phyloP scores from a whole-genome alignment of 2,329 filamentous ascomycete genomes.

The Cladophialophora immunda region DNA sequence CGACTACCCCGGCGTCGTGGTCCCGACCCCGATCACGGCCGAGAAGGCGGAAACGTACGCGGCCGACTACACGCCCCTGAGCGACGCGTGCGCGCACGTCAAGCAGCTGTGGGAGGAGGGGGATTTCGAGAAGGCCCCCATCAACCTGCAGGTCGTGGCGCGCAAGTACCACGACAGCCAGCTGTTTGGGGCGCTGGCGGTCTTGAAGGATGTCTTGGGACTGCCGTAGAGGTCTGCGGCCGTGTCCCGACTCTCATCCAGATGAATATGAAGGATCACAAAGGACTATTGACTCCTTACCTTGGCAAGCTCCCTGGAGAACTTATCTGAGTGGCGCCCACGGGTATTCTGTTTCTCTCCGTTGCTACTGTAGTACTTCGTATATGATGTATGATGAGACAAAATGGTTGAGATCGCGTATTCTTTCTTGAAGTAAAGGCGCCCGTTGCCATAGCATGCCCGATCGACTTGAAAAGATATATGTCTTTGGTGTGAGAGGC shows the following conservation, averaged over 20 bases:
- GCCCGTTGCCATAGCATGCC: neutral
- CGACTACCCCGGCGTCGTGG: slow-evolving; percentile 66
- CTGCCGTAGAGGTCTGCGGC: neutral
- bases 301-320: no score
- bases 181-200: slow-evolving; percentile 35
- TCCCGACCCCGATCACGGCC: slow-evolving; percentile 54
- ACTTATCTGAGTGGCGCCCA: no score
- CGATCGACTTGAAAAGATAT: no score
- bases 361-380: no score
- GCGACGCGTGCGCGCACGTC: slow-evolving; percentile 56
- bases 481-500: no score
- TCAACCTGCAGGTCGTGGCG: slow-evolving; percentile 64
- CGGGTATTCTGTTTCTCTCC: no score
- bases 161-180: slow-evolving; percentile 65
- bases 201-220: slow-evolving; percentile 29
- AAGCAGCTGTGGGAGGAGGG: slow-evolving; percentile 54
- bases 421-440: neutral
- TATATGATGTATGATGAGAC: no score
- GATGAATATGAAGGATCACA: no score
- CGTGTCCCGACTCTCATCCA: no score
- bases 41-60: slow-evolving; percentile 50
- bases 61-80: slow-evolving; percentile 33
- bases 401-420: neutral
- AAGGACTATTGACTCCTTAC: no score
- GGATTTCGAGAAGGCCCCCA: slow-evolving; percentile 59